phyloP scores from a whole-genome alignment of 208 protist genomes.

The Leishmania turanica region DNA sequence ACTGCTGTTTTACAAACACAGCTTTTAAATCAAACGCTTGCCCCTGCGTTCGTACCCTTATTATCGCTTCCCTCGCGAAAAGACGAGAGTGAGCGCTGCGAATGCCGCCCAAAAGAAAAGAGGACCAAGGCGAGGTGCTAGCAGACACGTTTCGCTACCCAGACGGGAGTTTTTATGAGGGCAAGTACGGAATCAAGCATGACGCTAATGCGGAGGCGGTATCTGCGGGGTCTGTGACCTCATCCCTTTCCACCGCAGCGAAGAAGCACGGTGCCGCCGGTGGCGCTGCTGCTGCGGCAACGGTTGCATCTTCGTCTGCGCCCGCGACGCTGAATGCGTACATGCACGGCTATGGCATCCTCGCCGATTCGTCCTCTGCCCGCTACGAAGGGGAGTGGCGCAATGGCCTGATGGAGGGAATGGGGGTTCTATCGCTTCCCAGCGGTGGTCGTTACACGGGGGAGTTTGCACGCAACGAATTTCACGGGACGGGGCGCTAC shows the following conservation, averaged over 20 bases:
- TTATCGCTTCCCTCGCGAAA: background rate
- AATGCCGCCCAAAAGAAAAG: constrained; percentile 74
- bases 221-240: constrained; percentile 6
- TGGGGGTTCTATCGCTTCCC: constrained; percentile 53
- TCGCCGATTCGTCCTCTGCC: constrained; percentile 57
- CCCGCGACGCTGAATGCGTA: constrained; percentile 16
- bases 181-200: constrained; percentile 36
- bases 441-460: constrained; percentile 68
- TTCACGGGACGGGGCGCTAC: constrained; percentile 75
- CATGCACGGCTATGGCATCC: constrained; percentile 32
- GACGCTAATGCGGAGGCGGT: constrained; percentile 18
- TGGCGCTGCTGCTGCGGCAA: constrained; percentile 1
- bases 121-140: constrained; percentile 64
- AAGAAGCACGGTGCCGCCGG: constrained; percentile 18
- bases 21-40: background rate
- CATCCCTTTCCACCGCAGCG: constrained; percentile 7
- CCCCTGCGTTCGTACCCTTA: background rate
- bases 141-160: constrained; percentile 53
- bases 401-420: constrained; percentile 73
- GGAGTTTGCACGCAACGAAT: constrained; percentile 54
- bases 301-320: background rate
- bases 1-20: background rate
- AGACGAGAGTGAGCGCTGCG: background rate
- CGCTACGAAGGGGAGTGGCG: constrained; percentile 87
- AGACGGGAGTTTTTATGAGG: constrained; percentile 78